A percentile compares a stretch with the other conserved stretches of the same genome.
Evolutionary conservation across 2,329 filamentous ascomycete species (phyloP).

Genomic region (Ophiocordyceps camponoti-floridani): DNA sequence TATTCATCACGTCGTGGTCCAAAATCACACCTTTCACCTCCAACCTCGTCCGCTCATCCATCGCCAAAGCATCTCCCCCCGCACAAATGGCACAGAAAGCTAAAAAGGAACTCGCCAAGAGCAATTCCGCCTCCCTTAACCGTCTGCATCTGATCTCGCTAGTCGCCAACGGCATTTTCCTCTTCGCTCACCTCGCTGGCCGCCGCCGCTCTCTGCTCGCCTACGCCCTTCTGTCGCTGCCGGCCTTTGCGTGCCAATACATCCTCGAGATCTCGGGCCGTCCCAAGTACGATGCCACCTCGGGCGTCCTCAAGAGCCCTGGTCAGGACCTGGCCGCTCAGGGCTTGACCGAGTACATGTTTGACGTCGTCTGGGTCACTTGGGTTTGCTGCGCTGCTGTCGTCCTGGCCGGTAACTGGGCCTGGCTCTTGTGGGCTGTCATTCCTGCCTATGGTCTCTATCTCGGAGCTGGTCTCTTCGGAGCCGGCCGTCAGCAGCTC

Average conservation of each 20-base stretch:
- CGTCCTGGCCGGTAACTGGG: slow-evolving; percentile 65
- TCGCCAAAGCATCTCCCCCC: not conserved
- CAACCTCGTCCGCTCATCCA: not conserved
- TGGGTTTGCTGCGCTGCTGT: slow-evolving; percentile 63
- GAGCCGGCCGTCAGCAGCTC: slow-evolving; percentile 33
- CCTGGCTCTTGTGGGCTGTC: slow-evolving; percentile 35
- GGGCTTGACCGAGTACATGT: slow-evolving; percentile 94
- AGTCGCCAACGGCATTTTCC: slow-evolving; percentile 54
- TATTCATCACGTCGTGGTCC: not conserved
- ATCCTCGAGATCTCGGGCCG: slow-evolving; percentile 73
- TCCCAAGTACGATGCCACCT: slow-evolving; percentile 49
- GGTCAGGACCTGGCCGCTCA: slow-evolving; percentile 79
- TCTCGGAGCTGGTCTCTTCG: slow-evolving; percentile 34
- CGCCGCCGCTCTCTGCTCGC: slow-evolving; percentile 43
- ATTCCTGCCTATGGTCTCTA: slow-evolving; percentile 38
- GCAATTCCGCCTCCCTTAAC: slow-evolving; percentile 61
- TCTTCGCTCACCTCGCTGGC: slow-evolving; percentile 52
- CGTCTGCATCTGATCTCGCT: slow-evolving; percentile 67
- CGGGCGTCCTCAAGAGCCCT: slow-evolving; percentile 49
- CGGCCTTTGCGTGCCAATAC: slow-evolving; percentile 64
- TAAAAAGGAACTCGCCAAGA: slow-evolving; percentile 51
- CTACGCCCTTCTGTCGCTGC: slow-evolving; percentile 57
- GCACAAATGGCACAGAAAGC: slow-evolving; percentile 40
- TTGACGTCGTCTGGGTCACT: slow-evolving; percentile 90
- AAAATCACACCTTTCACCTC: not conserved